Evolutionary conservation across 2,329 filamentous ascomycete genomes (phyloP).

Genomic region (Rhytidhysteron rufulum): DNA sequence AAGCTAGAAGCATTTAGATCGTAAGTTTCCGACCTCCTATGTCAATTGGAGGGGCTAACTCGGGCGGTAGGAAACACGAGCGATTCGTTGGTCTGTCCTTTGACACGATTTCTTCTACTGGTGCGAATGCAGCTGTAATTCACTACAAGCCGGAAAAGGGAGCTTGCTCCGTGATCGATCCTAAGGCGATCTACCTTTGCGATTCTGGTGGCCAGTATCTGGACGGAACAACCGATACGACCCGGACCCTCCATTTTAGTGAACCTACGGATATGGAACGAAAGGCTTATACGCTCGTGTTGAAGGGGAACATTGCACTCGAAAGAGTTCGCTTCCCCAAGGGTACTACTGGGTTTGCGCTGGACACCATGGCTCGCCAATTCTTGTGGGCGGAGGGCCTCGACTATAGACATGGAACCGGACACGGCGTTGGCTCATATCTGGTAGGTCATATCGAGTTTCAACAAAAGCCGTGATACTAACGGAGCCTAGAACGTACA

Average conservation of each 20-base stretch:
- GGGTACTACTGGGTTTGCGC: slow-evolving; percentile 86
- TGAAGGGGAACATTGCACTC: slow-evolving; percentile 90
- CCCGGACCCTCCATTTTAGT: slow-evolving; percentile 88
- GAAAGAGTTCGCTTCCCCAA: slow-evolving; percentile 88
- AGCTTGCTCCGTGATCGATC: slow-evolving; percentile 78
- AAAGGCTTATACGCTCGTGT: slow-evolving; percentile 86
- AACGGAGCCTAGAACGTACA: slow-evolving; percentile 67
- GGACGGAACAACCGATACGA: slow-evolving; percentile 95
- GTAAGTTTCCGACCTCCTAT: slow-evolving; percentile 2
- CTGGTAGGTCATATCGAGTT: slow-evolving; percentile 44
- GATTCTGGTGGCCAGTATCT: slow-evolving; percentile 96
- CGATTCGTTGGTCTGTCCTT: slow-evolving; percentile 90
- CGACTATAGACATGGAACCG: slow-evolving; percentile 94
- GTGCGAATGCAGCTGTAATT: slow-evolving; percentile 88
- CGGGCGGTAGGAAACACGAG: slow-evolving; percentile 52
- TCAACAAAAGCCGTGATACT: background rate
- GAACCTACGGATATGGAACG: slow-evolving; percentile 77
- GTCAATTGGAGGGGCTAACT: background rate
- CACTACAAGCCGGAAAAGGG: slow-evolving; percentile 89
- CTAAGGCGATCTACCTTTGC: slow-evolving; percentile 83
- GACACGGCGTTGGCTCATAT: slow-evolving; percentile 91
- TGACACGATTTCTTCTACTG: slow-evolving; percentile 92
- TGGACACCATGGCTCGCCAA: slow-evolving; percentile 85
- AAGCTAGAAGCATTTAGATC: slow-evolving; percentile 76
- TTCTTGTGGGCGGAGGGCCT: slow-evolving; percentile 89